Evolutionary conservation across 306 rosid species (phyloP).

Genomic region (Urtica urens): DNA sequence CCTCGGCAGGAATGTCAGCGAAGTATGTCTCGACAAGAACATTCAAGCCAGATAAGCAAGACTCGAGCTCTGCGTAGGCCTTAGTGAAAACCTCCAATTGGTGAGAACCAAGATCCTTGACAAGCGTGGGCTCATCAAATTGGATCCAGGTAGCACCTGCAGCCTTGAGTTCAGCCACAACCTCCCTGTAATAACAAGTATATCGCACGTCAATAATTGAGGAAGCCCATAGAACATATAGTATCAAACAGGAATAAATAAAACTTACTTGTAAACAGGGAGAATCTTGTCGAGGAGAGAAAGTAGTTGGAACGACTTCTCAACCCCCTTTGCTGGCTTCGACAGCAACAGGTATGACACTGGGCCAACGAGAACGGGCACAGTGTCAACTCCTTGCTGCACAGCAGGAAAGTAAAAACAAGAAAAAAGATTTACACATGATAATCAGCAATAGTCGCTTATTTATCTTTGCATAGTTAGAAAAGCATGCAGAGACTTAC

Average conservation of each 20-base stretch:
- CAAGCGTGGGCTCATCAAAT: constrained; percentile 85
- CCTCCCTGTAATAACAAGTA: constrained; percentile 44
- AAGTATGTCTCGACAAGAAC: constrained; percentile 80
- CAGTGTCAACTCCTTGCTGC: constrained; percentile 78
- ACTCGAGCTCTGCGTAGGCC: constrained; percentile 58
- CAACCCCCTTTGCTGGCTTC: constrained; percentile 83
- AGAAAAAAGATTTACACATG: neutral
- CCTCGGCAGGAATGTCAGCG: constrained; percentile 72
- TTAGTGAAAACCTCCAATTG: constrained; percentile 60
- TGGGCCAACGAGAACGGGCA: constrained; percentile 80
- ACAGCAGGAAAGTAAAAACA: neutral
- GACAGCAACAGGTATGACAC: constrained; percentile 86
- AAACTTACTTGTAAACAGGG: constrained; percentile 63
- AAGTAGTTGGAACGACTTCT: constrained; percentile 61
- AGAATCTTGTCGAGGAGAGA: constrained; percentile 66
- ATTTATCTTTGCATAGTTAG: too few relatives aligned
- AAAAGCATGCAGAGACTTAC: too few relatives aligned
- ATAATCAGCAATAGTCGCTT: neutral
- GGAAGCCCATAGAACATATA: constrained; percentile 6
- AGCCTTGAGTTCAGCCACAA: constrained; percentile 75
- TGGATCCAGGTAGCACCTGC: constrained; percentile 89
- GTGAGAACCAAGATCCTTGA: constrained; percentile 71
- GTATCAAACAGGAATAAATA: neutral
- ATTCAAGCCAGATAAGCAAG: constrained; percentile 54
- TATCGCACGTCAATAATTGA: neutral